Conservation (phyloP, 2,329 filamentous ascomycete species). For the Dactylellina drechsleri region DNA sequence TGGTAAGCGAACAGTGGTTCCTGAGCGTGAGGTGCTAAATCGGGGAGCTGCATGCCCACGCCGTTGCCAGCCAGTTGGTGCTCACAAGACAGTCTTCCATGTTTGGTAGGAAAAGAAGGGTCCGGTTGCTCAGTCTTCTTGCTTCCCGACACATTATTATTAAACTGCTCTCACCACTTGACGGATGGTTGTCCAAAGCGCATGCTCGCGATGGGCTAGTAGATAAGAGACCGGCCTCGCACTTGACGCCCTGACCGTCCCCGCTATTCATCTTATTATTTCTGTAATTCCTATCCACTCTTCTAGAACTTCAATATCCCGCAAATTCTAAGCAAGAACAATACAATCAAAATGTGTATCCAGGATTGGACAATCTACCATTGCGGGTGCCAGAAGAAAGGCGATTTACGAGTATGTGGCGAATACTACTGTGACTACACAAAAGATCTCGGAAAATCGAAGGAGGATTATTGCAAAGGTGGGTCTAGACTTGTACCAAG, state of each 20-base stretch:
- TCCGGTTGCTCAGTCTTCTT: background rate
- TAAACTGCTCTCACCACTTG: background rate
- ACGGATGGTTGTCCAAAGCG: too few relatives aligned
- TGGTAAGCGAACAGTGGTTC: constrained; percentile 27
- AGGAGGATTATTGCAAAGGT: constrained; percentile 27
- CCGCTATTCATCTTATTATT: background rate
- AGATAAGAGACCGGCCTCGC: constrained; percentile 36
- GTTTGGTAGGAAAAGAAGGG: constrained; percentile 28
- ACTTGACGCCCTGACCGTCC: background rate
- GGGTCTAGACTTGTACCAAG: background rate
- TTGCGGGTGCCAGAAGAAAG: constrained; percentile 45
- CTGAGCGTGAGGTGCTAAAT: constrained; percentile 8
- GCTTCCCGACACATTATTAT: constrained; percentile 23
- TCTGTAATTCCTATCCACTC: constrained; percentile 10
- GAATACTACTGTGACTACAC: constrained; percentile 39
- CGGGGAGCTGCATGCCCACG: constrained; percentile 21
- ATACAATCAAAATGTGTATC: constrained; percentile 35
- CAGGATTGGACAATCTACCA: constrained; percentile 47
- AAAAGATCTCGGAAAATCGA: constrained; percentile 33
- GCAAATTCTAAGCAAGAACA: constrained; percentile 10
- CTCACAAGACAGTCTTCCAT: constrained; percentile 45
- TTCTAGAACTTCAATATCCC: background rate
- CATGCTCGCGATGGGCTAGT: background rate
- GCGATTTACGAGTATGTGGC: constrained; percentile 42
- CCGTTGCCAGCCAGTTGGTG: constrained; percentile 6